A percentile compares a stretch with the other conserved stretches of the same genome.
Evolutionary conservation across 2,329 filamentous ascomycete species (phyloP).

Genomic region (Chrysosporium keratinophilum): DNA sequence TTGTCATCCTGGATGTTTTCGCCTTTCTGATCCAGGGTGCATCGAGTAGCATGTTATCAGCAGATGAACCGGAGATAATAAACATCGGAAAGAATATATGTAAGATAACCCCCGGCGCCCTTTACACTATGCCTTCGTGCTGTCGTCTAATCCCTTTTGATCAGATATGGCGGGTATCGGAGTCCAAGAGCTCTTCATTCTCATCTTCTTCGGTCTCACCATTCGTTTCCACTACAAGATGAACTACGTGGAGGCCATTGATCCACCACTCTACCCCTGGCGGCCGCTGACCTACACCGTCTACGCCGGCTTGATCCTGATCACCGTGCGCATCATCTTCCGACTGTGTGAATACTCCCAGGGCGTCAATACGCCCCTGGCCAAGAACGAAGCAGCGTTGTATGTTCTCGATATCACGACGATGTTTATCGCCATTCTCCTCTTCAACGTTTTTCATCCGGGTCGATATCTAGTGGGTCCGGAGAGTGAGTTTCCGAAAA

Average conservation of each 20-base stretch:
- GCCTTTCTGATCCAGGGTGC: conserved; percentile 19
- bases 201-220: conserved; percentile 42
- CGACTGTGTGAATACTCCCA: conserved; percentile 51
- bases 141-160: not conserved
- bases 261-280: conserved; percentile 27
- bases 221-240: conserved; percentile 39
- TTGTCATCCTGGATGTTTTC: conserved; percentile 36
- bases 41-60: conserved; percentile 18
- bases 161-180: conserved; percentile 27
- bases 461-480: conserved; percentile 26
- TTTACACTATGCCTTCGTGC: not conserved
- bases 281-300: conserved; percentile 40
- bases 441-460: conserved; percentile 32
- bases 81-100: conserved; percentile 22
- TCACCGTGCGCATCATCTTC: conserved; percentile 47
- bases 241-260: conserved; percentile 27
- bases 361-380: conserved; percentile 35
- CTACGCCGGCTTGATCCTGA: conserved; percentile 42
- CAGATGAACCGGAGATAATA: conserved; percentile 10
- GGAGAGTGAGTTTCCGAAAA: conserved; percentile 24
- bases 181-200: conserved; percentile 46
- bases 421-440: conserved; percentile 30
- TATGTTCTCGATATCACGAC: conserved; percentile 33
- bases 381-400: conserved; percentile 30
- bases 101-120: conserved; percentile 7